Base-by-base conservation (phyloP, 2,329 filamentous ascomycete genomes). In the Colletotrichum karsti region DNA sequence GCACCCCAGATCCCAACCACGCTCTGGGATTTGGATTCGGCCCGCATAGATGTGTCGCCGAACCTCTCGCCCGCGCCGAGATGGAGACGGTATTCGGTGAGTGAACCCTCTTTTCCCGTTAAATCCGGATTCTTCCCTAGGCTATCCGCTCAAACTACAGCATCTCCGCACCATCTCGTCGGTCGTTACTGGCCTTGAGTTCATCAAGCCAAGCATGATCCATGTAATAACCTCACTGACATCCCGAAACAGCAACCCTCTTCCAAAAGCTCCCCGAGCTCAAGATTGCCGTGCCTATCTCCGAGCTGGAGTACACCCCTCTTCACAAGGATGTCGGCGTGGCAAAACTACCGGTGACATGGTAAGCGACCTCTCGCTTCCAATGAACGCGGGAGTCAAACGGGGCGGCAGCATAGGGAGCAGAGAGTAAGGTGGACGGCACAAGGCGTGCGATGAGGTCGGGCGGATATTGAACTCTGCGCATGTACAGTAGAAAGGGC, bases 1-100 rank as follows among this genome's bases (percentile, higher is more conserved):
- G 82, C 22, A 73, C 74, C 37, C 75, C 76, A 3, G 72, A 70
- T 24, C 50, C 69, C 4, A 73, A 79, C 51, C 76, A 81, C 48
- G 78, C 78, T 0, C 75, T 85, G 12, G 84, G 83, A 0, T 85
- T 79, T 72, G 83, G 83, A 0, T 85, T 78, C 69, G 84, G 83
- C 1, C 76, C 78, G 13, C 83, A 85, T 70, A 74, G 82, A 10
- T 85, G 84, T 72, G 76, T 84, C 24, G 83, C 82, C 5, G 83
- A 85, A 71, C 74, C 75, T 44, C 72, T 85, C 9, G 79, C 83
- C 4, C 78, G 79, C 55, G 74, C 78, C 0, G 83, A 85, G 71
- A 71, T 85, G 57, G 78, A 77, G 51, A 75, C 77, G 64, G 82
- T 82, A 1, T 85, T 85, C 72, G 72, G 80, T 83, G 70, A 77